Evolutionary conservation across 2,329 filamentous ascomycete genomes (phyloP).

Genomic region (Aspergillus sojae): DNA sequence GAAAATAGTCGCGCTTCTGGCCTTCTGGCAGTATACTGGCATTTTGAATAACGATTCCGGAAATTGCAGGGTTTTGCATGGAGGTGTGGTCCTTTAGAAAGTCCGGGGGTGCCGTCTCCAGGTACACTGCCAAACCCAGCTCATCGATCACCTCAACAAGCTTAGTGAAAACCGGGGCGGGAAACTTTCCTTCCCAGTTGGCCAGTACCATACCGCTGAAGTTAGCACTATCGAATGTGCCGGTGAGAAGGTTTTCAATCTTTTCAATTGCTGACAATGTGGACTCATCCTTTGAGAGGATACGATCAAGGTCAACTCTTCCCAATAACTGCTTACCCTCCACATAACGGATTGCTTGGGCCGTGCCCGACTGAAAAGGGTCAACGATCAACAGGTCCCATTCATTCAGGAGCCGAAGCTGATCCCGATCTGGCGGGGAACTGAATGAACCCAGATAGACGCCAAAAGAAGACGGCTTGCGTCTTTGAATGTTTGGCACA

Average conservation of each 20-base stretch:
- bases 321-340: slow-evolving; percentile 31
- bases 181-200: slow-evolving; percentile 42
- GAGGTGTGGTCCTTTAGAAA: slow-evolving; percentile 42
- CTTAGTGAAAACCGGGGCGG: slow-evolving; percentile 29
- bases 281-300: slow-evolving; percentile 27
- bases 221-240: slow-evolving; percentile 26
- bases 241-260: slow-evolving; percentile 31
- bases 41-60: slow-evolving; percentile 46
- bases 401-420: slow-evolving; percentile 41
- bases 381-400: slow-evolving; percentile 52
- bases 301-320: slow-evolving; percentile 32
- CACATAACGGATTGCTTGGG: slow-evolving; percentile 33
- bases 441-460: slow-evolving; percentile 47
- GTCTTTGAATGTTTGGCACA: slow-evolving; percentile 20
- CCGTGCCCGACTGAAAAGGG: slow-evolving; percentile 41
- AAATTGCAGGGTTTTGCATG: slow-evolving; percentile 38
- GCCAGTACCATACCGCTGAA: slow-evolving; percentile 48
- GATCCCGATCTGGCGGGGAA: slow-evolving; percentile 31
- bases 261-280: slow-evolving; percentile 30
- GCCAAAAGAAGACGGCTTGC: slow-evolving; percentile 43
- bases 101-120: slow-evolving; percentile 45
- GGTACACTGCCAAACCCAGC: slow-evolving; percentile 45
- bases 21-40: slow-evolving; percentile 45
- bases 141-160: slow-evolving; percentile 37
- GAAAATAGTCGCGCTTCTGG: slow-evolving; percentile 49